Percentiles rank a stretch among this genome's conserved stretches.
These are phyloP conservation scores for Cryptococcus sp. DNA, from an alignment of 1,284 basidiomycete genomes.

Conservation along the genomic window DNA sequence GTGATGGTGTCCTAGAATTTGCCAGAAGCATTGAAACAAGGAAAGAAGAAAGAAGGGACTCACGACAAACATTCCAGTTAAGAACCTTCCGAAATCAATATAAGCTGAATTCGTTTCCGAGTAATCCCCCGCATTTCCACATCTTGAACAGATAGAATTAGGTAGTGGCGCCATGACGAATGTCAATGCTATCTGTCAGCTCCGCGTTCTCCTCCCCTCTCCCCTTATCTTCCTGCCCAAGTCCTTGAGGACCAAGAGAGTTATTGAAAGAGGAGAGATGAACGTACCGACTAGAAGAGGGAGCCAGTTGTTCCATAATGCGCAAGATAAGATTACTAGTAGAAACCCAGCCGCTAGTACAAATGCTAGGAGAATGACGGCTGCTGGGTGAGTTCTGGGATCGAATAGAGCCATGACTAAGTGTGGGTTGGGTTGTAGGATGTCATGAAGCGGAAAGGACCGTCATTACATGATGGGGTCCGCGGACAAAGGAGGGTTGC, in stretches of 20 bases:
- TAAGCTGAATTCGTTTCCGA: constrained; percentile 57
- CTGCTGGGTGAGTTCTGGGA: constrained; percentile 48
- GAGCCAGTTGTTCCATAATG: constrained; percentile 94
- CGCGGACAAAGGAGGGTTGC: neutral
- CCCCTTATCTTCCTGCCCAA: too few relatives aligned
- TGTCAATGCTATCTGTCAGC: constrained; percentile 64
- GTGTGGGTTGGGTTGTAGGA: neutral
- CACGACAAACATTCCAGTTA: constrained; percentile 84
- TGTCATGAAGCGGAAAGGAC: neutral
- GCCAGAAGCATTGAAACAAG: neutral
- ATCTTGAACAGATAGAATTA: constrained; percentile 66
- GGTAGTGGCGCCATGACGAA: constrained; percentile 95
- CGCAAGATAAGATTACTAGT: constrained; percentile 95
- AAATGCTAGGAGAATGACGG: constrained; percentile 91
- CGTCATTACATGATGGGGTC: neutral
- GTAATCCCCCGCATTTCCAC: constrained; percentile 54
- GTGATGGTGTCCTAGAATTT: too few relatives aligned
- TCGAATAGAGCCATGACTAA: neutral
- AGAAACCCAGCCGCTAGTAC: constrained; percentile 95
- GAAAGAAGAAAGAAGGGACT: constrained; percentile 12
- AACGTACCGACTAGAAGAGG: constrained; percentile 89
- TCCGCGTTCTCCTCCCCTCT: too few relatives aligned
- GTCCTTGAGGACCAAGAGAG: too few relatives aligned
- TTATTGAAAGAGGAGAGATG: neutral
- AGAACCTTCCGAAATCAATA: constrained; percentile 91